phyloP scores from a whole-genome alignment of 2,329 filamentous ascomycete genomes.

The Paecilomyces fulvus region DNA sequence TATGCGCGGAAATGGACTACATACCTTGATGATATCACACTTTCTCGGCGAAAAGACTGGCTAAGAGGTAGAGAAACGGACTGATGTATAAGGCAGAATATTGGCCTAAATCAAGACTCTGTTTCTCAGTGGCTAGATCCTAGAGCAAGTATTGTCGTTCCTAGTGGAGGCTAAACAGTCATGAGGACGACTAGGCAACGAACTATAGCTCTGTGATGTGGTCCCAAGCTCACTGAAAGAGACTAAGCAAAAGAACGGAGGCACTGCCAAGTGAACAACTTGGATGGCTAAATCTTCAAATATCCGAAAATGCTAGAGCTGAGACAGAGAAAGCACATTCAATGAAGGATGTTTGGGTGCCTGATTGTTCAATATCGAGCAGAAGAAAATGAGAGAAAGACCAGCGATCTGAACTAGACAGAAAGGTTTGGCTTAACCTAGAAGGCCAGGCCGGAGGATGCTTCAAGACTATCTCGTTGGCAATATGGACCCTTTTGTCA shows the following conservation, averaged over 20 bases:
- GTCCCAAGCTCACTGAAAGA: background rate
- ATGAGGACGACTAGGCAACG: background rate
- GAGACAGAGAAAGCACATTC: background rate
- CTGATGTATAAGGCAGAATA: background rate
- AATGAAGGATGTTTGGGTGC: background rate
- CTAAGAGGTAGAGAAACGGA: background rate
- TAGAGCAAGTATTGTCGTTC: background rate
- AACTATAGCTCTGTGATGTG: background rate
- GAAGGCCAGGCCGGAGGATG: background rate
- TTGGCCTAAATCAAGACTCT: background rate
- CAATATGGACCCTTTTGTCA: background rate
- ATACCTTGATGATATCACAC: background rate
- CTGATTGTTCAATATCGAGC: background rate
- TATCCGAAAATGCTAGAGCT: background rate
- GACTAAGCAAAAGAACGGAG: background rate
- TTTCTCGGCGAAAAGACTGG: background rate
- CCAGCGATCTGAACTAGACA: background rate
- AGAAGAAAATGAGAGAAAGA: background rate
- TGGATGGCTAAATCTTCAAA: background rate
- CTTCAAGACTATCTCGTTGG: background rate
- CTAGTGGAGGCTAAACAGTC: background rate
- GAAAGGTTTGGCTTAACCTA: background rate
- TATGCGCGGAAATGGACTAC: background rate
- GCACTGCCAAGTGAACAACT: background rate
- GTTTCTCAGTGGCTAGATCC: background rate